Evolutionary conservation across 345 rosid genomes (phyloP).

Genomic region (Salix suchowensis): DNA sequence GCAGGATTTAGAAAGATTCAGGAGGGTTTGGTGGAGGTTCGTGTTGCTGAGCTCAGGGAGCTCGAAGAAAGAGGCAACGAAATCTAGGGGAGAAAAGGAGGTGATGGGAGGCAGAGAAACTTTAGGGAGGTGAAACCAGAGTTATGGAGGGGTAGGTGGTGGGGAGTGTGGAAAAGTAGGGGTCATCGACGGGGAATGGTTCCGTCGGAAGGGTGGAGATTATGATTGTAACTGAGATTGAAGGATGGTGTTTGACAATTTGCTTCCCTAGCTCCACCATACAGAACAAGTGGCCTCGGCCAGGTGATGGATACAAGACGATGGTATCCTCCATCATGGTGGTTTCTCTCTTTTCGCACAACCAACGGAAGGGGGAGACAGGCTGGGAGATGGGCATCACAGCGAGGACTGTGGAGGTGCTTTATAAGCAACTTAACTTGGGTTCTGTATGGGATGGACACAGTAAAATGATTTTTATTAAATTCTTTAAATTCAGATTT

Average conservation of each 20-base stretch:
- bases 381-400: too few species aligned
- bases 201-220: background rate
- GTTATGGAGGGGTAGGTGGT: constrained; percentile 38
- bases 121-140: constrained; percentile 43
- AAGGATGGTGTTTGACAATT: background rate
- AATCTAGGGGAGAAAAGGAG: constrained; percentile 22
- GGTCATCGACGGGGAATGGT: background rate
- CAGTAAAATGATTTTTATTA: too few species aligned
- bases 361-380: too few species aligned
- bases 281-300: constrained; percentile 28
- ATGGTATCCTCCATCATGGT: background rate
- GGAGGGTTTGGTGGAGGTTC: constrained; percentile 34
- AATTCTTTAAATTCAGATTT: too few species aligned
- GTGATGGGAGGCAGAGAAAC: constrained; percentile 23
- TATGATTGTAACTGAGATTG: background rate
- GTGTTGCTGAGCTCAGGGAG: constrained; percentile 36
- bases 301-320: constrained; percentile 24
- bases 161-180: constrained; percentile 29
- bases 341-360: background rate
- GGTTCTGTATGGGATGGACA: too few species aligned
- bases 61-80: constrained; percentile 31
- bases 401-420: too few species aligned
- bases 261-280: constrained; percentile 34
- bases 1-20: constrained; percentile 26
- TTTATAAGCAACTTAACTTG: too few species aligned